Conservation (phyloP, 2,329 filamentous ascomycete genomes). For the Sporothrix mexicana region DNA sequence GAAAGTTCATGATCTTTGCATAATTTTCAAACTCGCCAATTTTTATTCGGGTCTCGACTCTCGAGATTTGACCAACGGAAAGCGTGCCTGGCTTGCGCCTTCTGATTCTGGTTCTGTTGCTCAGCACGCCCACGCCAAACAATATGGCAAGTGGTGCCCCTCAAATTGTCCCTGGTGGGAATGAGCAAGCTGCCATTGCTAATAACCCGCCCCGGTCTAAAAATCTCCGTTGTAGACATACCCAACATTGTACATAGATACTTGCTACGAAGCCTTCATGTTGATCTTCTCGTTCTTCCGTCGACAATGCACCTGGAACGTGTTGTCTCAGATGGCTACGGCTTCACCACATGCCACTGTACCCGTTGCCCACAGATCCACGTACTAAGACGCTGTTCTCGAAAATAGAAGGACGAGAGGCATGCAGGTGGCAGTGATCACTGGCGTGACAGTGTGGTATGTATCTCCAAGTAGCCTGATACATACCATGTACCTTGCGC, state of each 20-base stretch:
- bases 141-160: not conserved
- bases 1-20: slow-evolving; percentile 27
- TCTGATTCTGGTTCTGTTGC: slow-evolving; percentile 7
- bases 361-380: not conserved
- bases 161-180: not conserved
- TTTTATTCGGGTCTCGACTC: no score
- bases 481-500: not conserved
- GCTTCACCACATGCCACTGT: slow-evolving; percentile 3
- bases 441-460: slow-evolving; percentile 19
- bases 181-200: not conserved
- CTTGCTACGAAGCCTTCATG: not conserved
- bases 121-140: slow-evolving; percentile 20
- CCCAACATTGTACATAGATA: no score
- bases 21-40: not conserved
- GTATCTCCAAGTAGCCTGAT: slow-evolving; percentile 17
- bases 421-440: not conserved
- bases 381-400: slow-evolving; percentile 15
- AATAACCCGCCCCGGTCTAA: not conserved
- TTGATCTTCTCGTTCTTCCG: not conserved
- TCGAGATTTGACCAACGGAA: not conserved
- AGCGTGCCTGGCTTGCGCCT: slow-evolving; percentile 15
- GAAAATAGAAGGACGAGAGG: not conserved
- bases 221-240: not conserved
- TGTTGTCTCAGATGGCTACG: slow-evolving; percentile 6
- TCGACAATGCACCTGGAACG: not conserved